A percentile compares a stretch with the other conserved stretches of the same genome.
Conservation (phyloP, 495 filamentous ascomycete species). For the Penicillium bialowiezense region DNA sequence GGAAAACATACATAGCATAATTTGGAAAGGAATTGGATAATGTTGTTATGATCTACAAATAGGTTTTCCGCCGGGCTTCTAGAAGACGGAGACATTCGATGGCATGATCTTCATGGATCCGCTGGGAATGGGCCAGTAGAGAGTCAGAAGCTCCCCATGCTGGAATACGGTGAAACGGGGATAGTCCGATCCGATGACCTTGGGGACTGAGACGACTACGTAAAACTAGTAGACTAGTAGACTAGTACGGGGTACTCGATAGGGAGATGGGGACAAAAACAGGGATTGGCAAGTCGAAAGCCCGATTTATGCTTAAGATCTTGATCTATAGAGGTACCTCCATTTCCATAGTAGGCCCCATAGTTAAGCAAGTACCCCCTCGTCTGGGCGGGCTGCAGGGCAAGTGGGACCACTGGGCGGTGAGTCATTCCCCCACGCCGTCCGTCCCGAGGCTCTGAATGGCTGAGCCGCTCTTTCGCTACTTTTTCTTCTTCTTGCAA, state of each 20-base stretch:
- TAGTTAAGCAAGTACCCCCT: conserved; percentile 1
- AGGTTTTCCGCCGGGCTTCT: background rate
- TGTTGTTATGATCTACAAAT: conserved; percentile 5
- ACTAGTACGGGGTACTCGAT: too few species aligned
- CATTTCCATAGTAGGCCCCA: background rate
- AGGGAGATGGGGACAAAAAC: background rate
- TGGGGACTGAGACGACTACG: background rate
- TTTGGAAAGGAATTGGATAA: background rate
- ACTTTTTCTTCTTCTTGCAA: conserved; percentile 16
- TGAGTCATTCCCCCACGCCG: conserved; percentile 38
- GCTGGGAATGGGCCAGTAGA: conserved; percentile 3
- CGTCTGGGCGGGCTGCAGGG: background rate
- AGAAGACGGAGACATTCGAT: conserved; percentile 1
- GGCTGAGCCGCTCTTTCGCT: conserved; percentile 16
- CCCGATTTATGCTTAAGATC: background rate
- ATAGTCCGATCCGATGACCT: background rate
- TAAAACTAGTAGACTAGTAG: background rate
- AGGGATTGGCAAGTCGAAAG: background rate
- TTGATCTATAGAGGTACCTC: background rate
- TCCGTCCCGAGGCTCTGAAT: conserved; percentile 27
- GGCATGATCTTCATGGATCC: conserved; percentile 1
- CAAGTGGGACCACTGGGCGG: conserved; percentile 15
- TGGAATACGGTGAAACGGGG: background rate
- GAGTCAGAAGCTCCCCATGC: background rate
- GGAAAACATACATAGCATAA: background rate